A percentile compares a stretch with the other conserved stretches of the same genome.
These are phyloP conservation scores for Monosporascus sp. DNA, from an alignment of 2,329 filamentous ascomycete genomes.

Conservation along the genomic window DNA sequence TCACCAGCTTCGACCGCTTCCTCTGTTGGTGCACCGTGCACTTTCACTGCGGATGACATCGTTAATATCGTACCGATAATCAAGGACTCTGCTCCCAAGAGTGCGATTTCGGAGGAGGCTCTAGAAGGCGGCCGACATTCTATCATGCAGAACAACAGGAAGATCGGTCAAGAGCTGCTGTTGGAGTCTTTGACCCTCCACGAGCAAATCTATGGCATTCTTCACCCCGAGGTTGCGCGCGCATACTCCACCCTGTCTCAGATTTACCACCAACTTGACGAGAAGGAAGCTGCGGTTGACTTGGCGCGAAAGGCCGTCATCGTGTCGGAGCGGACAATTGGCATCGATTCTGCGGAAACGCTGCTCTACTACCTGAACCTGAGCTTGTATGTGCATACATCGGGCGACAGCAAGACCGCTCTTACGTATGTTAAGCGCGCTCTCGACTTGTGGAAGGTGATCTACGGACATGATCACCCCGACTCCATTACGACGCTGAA, in stretches of 20 bases:
- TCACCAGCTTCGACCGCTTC: constrained; percentile 42
- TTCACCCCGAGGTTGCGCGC: constrained; percentile 92
- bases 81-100: constrained; percentile 90
- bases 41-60: constrained; percentile 80
- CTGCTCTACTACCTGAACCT: constrained; percentile 94
- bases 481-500: constrained; percentile 98
- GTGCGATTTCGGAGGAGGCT: constrained; percentile 87
- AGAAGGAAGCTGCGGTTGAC: constrained; percentile 93
- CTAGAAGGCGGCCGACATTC: constrained; percentile 94
- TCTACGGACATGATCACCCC: constrained; percentile 88
- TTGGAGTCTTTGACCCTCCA: constrained; percentile 94
- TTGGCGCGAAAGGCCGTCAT: constrained; percentile 95
- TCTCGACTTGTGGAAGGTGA: constrained; percentile 91
- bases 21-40: constrained; percentile 39
- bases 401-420: constrained; percentile 83
- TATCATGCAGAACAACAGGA: constrained; percentile 90
- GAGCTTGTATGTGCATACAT: constrained; percentile 87
- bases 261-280: constrained; percentile 95
- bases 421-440: constrained; percentile 87
- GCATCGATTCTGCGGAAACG: constrained; percentile 89
- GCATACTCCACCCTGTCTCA: constrained; percentile 94
- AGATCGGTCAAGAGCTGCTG: constrained; percentile 90
- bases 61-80: constrained; percentile 90
- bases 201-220: constrained; percentile 96
- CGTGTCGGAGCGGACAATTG: constrained; percentile 88